These are phyloP conservation scores for Cladorrhinum sp. DNA, from an alignment of 2,329 filamentous ascomycete genomes.

Conservation along the genomic window DNA sequence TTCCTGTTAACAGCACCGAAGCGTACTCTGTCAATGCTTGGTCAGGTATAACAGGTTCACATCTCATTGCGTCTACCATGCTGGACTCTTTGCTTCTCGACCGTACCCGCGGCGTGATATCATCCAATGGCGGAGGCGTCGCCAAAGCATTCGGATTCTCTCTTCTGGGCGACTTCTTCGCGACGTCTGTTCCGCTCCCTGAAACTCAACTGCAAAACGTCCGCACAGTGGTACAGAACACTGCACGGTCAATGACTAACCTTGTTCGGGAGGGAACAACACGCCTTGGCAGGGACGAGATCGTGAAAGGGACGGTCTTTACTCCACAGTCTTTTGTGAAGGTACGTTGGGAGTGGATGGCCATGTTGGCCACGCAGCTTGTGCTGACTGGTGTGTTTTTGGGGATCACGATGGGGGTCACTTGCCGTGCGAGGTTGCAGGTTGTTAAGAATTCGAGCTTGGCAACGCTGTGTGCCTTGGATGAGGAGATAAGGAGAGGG, in stretches of 20 bases:
- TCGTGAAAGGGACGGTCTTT: constrained; percentile 19
- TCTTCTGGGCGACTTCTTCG: constrained; percentile 20
- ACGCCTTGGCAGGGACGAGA: not conserved
- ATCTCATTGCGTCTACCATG: constrained; percentile 15
- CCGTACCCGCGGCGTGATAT: constrained; percentile 14
- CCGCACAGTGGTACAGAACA: constrained; percentile 15
- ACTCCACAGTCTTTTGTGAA: constrained; percentile 20
- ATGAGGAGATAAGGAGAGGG: constrained; percentile 6
- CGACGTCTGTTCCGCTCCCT: constrained; percentile 7
- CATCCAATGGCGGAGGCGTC: constrained; percentile 21
- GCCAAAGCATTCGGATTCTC: constrained; percentile 20
- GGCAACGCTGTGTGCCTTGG: constrained; percentile 20
- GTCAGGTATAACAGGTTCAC: constrained; percentile 18
- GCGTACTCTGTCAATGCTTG: constrained; percentile 21
- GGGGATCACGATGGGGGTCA: constrained; percentile 9
- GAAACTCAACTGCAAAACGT: constrained; percentile 17
- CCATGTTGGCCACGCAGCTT: constrained; percentile 20
- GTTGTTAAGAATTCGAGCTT: constrained; percentile 23
- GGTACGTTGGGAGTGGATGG: constrained; percentile 23
- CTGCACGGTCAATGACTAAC: constrained; percentile 21
- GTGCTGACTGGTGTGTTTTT: constrained; percentile 18
- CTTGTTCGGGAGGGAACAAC: constrained; percentile 8
- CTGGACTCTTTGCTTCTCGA: constrained; percentile 22
- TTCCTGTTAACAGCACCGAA: not conserved
- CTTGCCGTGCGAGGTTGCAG: constrained; percentile 15